phyloP scores from a whole-genome alignment of 768 basidiomycete genomes.

The Tulasnella calospora region DNA sequence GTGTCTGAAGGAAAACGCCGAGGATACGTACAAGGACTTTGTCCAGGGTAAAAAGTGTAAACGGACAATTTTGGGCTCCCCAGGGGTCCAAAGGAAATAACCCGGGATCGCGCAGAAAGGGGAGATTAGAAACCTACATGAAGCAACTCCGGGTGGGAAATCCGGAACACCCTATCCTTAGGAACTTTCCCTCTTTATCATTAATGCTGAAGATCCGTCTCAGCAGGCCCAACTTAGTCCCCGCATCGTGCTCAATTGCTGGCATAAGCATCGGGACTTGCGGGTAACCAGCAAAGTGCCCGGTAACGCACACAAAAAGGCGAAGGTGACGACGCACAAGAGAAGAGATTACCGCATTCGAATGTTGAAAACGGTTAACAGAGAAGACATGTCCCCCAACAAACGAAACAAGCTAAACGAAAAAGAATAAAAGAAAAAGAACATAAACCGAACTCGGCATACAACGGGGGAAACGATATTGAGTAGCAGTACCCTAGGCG shows the following conservation, averaged over 20 bases:
- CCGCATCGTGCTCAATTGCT: conserved; percentile 4
- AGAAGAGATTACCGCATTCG: neutral
- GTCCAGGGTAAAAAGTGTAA: neutral
- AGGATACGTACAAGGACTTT: neutral
- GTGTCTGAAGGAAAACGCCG: neutral
- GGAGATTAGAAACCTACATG: neutral
- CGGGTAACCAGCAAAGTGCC: neutral
- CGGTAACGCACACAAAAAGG: neutral
- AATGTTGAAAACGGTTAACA: too few species aligned
- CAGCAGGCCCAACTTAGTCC: neutral
- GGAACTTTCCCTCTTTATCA: conserved; percentile 1
- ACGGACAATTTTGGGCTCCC: too few species aligned
- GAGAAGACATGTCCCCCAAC: too few species aligned
- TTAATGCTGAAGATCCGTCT: neutral
- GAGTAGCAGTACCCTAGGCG: neutral
- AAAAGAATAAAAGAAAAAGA: neutral
- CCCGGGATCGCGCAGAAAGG: neutral
- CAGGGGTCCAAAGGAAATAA: neutral
- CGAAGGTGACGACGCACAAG: neutral
- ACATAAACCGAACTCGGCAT: neutral
- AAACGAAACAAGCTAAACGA: neutral
- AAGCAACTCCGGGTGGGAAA: neutral
- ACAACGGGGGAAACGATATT: neutral
- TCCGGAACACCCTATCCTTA: neutral
- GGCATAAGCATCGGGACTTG: neutral